Evolutionary conservation across 306 rosid species (phyloP), one percentile per base, ranked within the genome.

Genomic region (Trichosanthes truncata): DNA sequence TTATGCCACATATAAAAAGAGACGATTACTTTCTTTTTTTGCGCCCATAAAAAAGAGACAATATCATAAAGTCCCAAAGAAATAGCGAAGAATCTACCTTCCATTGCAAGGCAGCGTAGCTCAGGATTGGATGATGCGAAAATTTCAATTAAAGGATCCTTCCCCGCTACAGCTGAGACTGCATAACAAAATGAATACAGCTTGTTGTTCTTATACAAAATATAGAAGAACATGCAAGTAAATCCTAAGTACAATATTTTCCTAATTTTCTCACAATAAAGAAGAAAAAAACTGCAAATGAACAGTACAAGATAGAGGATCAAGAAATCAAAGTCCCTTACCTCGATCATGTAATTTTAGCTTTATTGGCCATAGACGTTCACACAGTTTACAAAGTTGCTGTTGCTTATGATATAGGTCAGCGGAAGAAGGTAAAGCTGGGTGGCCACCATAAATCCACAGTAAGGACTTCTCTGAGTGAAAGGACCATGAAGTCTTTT

Each of bases 401-500:
- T 69, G 84, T 71, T 90, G 88, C 81, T 89, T 91, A 45, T 82
- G 55, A 84, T 87, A 87, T 80, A 95, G 76, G 79, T 75, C 80
- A 80, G 89, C 81, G 25, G 93, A 87, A 48, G 87, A 63, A 6
- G 98, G 95, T 83, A 88, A 80, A 77, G 81, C 51, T 18, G 98
- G 98, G 85, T 92, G 97, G 81, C 98, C 98, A 46, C 98, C 97
- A 88, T 92, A 85, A 79, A 81, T 74, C 98, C 98, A 95, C 23
- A 95, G 80, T 87, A 95, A 81, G 51, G 97, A 84, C 82, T 89
- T 90, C 79, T 91, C 96, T 0, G 83, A 83, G 78, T 74, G 81
- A 41, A 80, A 56, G 43, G 66, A 41, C 85, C 72, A 83, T 25
- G 79, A 83, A 63, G 84, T 76, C 40, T 31, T 79, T 43, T 86